Evolutionary conservation across 2,329 filamentous ascomycete genomes (phyloP).

Genomic region (Sclerotinia sclerotiorum): DNA sequence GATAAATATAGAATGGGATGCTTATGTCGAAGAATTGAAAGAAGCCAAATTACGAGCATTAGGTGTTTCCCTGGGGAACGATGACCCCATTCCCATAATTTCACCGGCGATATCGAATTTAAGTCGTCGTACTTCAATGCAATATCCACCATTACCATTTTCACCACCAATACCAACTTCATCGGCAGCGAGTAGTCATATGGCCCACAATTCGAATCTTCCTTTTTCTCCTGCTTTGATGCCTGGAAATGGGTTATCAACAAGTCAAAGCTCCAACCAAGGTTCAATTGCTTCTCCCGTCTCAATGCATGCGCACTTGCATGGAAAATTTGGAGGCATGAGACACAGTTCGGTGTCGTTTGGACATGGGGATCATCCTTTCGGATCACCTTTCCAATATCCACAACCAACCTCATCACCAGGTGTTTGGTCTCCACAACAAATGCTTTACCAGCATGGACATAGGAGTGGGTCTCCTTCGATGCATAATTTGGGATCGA

Average conservation of each 20-base stretch:
- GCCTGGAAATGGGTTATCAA: conserved; percentile 57
- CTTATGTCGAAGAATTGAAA: conserved; percentile 77
- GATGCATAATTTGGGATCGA: conserved; percentile 51
- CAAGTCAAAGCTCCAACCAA: conserved; percentile 61
- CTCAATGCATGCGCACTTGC: conserved; percentile 59
- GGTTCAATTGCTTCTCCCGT: conserved; percentile 70
- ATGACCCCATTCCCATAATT: conserved; percentile 63
- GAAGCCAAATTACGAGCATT: conserved; percentile 92
- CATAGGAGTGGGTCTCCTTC: conserved; percentile 65
- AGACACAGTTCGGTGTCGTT: conserved; percentile 72
- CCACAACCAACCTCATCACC: conserved; percentile 59
- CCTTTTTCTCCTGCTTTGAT: conserved; percentile 57
- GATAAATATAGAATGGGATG: conserved; percentile 57
- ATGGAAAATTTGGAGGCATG: conserved; percentile 57
- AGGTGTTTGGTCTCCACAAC: conserved; percentile 56
- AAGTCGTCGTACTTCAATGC: conserved; percentile 66
- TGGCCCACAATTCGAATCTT: conserved; percentile 50
- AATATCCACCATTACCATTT: conserved; percentile 74
- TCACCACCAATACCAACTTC: conserved; percentile 80
- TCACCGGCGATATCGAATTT: conserved; percentile 65
- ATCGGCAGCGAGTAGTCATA: conserved; percentile 71
- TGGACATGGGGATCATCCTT: conserved; percentile 54
- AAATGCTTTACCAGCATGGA: conserved; percentile 52
- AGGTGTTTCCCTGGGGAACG: conserved; percentile 77
- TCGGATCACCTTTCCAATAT: conserved; percentile 66